These are phyloP conservation scores for Cochlearia excelsa DNA, from an alignment of 345 rosid species.

Conservation along the genomic window DNA sequence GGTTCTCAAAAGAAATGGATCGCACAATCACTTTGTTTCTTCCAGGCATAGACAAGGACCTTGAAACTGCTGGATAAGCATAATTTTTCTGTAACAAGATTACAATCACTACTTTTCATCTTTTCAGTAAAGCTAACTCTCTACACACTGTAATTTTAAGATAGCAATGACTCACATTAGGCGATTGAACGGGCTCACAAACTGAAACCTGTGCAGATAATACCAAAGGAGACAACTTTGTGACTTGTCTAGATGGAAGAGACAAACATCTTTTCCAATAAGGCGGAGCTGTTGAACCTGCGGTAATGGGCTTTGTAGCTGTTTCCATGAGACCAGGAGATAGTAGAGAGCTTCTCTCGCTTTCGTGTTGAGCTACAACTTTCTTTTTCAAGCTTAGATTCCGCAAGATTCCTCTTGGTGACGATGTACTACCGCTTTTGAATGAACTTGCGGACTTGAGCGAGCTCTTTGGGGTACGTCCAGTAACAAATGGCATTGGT, in stretches of 20 bases:
- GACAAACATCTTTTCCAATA: slow-evolving; percentile 72
- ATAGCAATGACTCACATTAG: neutral
- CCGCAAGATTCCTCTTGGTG: slow-evolving; percentile 63
- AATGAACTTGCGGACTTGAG: slow-evolving; percentile 52
- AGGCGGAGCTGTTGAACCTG: slow-evolving; percentile 43
- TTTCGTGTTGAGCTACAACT: slow-evolving; percentile 39
- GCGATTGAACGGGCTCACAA: neutral
- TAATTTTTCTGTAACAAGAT: slow-evolving; percentile 54
- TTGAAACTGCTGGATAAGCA: slow-evolving; percentile 48
- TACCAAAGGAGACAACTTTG: slow-evolving; percentile 63
- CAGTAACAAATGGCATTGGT: slow-evolving; percentile 39
- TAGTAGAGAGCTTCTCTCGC: slow-evolving; percentile 71
- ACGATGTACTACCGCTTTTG: slow-evolving; percentile 46
- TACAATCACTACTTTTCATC: neutral
- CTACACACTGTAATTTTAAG: too few species aligned
- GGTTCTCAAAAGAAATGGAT: slow-evolving; percentile 60
- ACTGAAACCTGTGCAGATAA: slow-evolving; percentile 11
- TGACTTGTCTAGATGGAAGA: slow-evolving; percentile 70
- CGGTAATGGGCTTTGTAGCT: slow-evolving; percentile 46
- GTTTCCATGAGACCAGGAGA: slow-evolving; percentile 44
- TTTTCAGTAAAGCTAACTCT: too few species aligned
- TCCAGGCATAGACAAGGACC: slow-evolving; percentile 81
- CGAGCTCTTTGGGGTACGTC: slow-evolving; percentile 42
- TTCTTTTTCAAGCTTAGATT: slow-evolving; percentile 74
- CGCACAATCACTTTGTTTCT: slow-evolving; percentile 75